phyloP scores from a whole-genome alignment of 2,329 filamentous ascomycete species.

The Phialocephala sp. region DNA sequence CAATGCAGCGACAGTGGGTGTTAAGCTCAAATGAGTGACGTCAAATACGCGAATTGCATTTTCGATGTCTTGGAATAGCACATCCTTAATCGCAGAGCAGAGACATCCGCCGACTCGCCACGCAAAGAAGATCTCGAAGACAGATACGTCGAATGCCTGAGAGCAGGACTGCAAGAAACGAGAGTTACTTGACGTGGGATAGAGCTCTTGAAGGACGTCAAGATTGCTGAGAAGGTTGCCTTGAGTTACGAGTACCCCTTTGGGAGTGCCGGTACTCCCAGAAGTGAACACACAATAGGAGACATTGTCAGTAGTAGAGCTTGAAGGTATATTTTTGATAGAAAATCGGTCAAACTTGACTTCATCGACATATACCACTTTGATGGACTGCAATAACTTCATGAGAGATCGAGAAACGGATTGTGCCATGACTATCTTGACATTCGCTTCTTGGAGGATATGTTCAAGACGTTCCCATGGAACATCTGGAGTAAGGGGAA shows the following conservation, averaged over 20 bases:
- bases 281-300: slow-evolving; percentile 86
- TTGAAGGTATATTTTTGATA: slow-evolving; percentile 28
- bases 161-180: slow-evolving; percentile 83
- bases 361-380: slow-evolving; percentile 41
- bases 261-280: slow-evolving; percentile 78
- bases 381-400: slow-evolving; percentile 27
- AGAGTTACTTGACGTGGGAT: slow-evolving; percentile 56
- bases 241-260: slow-evolving; percentile 80
- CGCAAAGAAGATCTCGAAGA: slow-evolving; percentile 89
- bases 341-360: slow-evolving; percentile 32
- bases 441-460: slow-evolving; percentile 66
- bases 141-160: slow-evolving; percentile 84
- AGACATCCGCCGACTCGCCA: slow-evolving; percentile 81
- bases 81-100: slow-evolving; percentile 76
- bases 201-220: slow-evolving; percentile 67
- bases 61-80: slow-evolving; percentile 75
- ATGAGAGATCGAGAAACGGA: slow-evolving; percentile 40
- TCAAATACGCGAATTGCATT: slow-evolving; percentile 64
- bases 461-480: slow-evolving; percentile 63
- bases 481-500: slow-evolving; percentile 79
- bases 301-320: slow-evolving; percentile 43
- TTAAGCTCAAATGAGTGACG: slow-evolving; percentile 83
- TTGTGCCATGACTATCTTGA: slow-evolving; percentile 52
- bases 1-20: slow-evolving; percentile 83
- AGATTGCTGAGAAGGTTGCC: slow-evolving; percentile 79